A percentile compares a stretch with the other conserved stretches of the same genome.
These are phyloP conservation scores for Penicillium daleae DNA, from an alignment of 495 filamentous ascomycete genomes.

Conservation along the genomic window DNA sequence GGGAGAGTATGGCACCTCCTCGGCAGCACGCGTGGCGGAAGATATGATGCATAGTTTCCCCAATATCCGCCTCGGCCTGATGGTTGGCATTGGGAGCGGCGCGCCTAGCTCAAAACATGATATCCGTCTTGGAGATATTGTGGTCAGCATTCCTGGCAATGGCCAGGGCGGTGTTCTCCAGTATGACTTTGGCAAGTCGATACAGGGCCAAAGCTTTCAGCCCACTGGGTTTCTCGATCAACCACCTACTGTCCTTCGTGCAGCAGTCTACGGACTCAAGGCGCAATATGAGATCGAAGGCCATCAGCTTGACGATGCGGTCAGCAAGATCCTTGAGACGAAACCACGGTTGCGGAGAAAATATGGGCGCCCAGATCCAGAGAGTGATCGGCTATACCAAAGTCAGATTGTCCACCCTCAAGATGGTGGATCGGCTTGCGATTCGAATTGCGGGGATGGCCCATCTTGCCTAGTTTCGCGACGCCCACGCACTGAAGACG, in stretches of 20 bases:
- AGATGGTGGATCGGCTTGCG: constrained; percentile 25
- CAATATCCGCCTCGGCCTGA: constrained; percentile 35
- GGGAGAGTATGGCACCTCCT: constrained; percentile 22
- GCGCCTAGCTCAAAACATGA: constrained; percentile 30
- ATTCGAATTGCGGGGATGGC: constrained; percentile 29
- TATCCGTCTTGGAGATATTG: constrained; percentile 43
- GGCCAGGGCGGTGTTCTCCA: constrained; percentile 39
- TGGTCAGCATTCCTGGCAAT: constrained; percentile 37
- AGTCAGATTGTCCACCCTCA: constrained; percentile 28
- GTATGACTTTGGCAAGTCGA: constrained; percentile 42
- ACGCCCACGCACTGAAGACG: constrained; percentile 23
- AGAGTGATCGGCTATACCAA: constrained; percentile 41
- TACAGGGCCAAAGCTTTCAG: constrained; percentile 21
- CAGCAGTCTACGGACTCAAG: constrained; percentile 22
- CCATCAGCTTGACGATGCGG: constrained; percentile 26
- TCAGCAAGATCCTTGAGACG: constrained; percentile 25
- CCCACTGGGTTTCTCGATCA: constrained; percentile 38
- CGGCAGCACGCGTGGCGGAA: constrained; percentile 13
- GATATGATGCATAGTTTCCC: constrained; percentile 41
- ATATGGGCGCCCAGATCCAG: constrained; percentile 31
- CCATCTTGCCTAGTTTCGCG: constrained; percentile 29
- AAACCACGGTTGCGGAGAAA: constrained; percentile 25
- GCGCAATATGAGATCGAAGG: constrained; percentile 19
- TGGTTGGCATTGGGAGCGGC: constrained; percentile 37
- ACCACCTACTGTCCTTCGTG: constrained; percentile 30